Evolutionary conservation across 2,329 filamentous ascomycete genomes (phyloP), one percentile per base, ranked within the genome.

Genomic region (Nemania sp.): DNA sequence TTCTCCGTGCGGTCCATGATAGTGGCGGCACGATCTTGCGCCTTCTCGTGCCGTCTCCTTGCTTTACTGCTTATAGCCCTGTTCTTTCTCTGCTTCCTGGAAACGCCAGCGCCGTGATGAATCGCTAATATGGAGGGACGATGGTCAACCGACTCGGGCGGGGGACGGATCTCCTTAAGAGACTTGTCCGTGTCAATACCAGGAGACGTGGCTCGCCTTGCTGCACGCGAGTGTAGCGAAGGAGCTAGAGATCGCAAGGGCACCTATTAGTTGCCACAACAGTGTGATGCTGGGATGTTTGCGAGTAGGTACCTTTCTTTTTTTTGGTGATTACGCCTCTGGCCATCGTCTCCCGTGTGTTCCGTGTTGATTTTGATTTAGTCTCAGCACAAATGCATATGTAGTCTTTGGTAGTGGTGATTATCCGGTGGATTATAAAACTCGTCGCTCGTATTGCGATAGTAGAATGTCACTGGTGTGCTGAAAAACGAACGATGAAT

Each of bases 171-270:
- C 31, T 82, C 74, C 67, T 87, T 88, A 19, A 89, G 77, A 6
- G 86, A 88, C 72, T 89, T 89, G 77, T 90, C 86, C 37, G 82
- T 81, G 72, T 89, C 75, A 71, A 90, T 85, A 64, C 84, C 78
- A 22, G 88, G 86, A 3, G 86, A 88, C 14, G 83, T 83, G 41
- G 85, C 88, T 60, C 89, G 84, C 66, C 88, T 83, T 34, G 88
- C 87, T 54, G 87, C 88, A 61, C 89, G 86, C 48, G 89, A 92
- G 75, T 86, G 88, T 53, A 84, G 72, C 4, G 88, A 89, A 33
- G 78, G 77, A 49, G 75, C 85, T 89, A 66, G 15, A 57, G 17
- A 42, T 54, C 44, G 17, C 20, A 12, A 31, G 22, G 36, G 11
- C 23, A 33, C n/a, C 22, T 11, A 3, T 12, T 17, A 19, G 7